phyloP scores from a whole-genome alignment of 495 filamentous ascomycete genomes.

The Xylaria cubensis region DNA sequence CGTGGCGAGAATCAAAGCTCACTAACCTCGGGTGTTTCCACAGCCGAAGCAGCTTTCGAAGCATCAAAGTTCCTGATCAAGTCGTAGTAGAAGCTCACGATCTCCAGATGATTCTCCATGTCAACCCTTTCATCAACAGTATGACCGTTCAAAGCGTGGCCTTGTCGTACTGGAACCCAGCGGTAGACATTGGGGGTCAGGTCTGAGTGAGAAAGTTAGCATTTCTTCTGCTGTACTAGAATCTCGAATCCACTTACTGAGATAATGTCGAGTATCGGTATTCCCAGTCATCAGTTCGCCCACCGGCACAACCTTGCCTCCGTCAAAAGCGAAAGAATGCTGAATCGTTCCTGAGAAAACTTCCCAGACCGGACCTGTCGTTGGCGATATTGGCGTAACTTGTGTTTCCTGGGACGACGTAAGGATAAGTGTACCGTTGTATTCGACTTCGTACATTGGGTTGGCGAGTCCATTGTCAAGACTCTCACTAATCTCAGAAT shows the following conservation, averaged over 20 bases:
- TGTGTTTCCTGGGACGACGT: slow-evolving; percentile 50
- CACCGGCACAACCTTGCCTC: slow-evolving; percentile 64
- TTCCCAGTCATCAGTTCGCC: slow-evolving; percentile 75
- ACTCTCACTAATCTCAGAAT: slow-evolving; percentile 38
- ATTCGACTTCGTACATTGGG: slow-evolving; percentile 60
- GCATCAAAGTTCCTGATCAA: slow-evolving; percentile 48
- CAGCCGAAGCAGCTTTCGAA: slow-evolving; percentile 30
- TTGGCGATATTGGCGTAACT: slow-evolving; percentile 66
- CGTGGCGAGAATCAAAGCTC: slow-evolving; percentile 31
- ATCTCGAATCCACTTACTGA: slow-evolving; percentile 53
- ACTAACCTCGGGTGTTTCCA: slow-evolving; percentile 24
- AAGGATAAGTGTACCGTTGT: slow-evolving; percentile 57
- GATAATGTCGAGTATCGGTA: slow-evolving; percentile 63
- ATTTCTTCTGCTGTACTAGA: slow-evolving; percentile 40
- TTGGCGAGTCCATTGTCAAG: slow-evolving; percentile 44
- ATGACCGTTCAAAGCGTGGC: slow-evolving; percentile 57
- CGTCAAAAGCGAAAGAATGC: slow-evolving; percentile 60
- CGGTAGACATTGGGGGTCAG: slow-evolving; percentile 65
- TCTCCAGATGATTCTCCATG: slow-evolving; percentile 62
- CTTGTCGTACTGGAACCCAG: slow-evolving; percentile 59
- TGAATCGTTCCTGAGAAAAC: slow-evolving; percentile 66
- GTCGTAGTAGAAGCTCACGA: slow-evolving; percentile 58
- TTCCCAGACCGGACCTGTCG: slow-evolving; percentile 50
- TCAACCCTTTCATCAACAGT: slow-evolving; percentile 63
- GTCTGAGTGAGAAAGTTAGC: slow-evolving; percentile 58